phyloP scores from a whole-genome alignment of 768 basidiomycete genomes.

The Bullera alba region DNA sequence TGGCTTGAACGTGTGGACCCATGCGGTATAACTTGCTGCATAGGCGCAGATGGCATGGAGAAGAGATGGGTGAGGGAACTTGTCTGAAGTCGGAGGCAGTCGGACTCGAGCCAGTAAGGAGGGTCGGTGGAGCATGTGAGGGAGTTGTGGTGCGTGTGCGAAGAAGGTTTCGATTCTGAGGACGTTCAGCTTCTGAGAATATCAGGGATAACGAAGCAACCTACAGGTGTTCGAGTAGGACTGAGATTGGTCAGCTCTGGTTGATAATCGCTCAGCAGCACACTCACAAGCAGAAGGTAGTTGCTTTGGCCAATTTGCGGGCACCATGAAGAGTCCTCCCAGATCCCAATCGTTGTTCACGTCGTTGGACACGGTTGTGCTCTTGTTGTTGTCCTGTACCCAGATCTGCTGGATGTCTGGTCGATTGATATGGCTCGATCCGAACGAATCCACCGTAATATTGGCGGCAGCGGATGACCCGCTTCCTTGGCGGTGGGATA shows the following conservation, averaged over 20 bases:
- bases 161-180: constrained; percentile 73
- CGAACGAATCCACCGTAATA: too few relatives aligned
- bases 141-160: constrained; percentile 65
- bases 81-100: constrained; percentile 61
- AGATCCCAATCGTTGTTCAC: constrained; percentile 15
- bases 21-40: constrained; percentile 67
- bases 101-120: constrained; percentile 61
- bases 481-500: too few relatives aligned
- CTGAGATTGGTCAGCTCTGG: neutral
- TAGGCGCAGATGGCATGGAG: constrained; percentile 83
- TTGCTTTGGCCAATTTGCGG: constrained; percentile 32
- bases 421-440: too few relatives aligned
- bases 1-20: constrained; percentile 42
- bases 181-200: neutral
- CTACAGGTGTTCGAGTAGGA: constrained; percentile 42
- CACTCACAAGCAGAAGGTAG: constrained; percentile 36
- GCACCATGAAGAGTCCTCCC: constrained; percentile 24
- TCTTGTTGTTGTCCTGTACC: too few relatives aligned
- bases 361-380: too few relatives aligned
- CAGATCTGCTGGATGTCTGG: too few relatives aligned
- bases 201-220: neutral
- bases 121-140: constrained; percentile 61
- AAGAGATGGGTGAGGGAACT: constrained; percentile 64
- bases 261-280: neutral
- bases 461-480: too few relatives aligned